Conservation (phyloP, 2,329 filamentous ascomycete genomes). For the Davidsoniella virescens region DNA sequence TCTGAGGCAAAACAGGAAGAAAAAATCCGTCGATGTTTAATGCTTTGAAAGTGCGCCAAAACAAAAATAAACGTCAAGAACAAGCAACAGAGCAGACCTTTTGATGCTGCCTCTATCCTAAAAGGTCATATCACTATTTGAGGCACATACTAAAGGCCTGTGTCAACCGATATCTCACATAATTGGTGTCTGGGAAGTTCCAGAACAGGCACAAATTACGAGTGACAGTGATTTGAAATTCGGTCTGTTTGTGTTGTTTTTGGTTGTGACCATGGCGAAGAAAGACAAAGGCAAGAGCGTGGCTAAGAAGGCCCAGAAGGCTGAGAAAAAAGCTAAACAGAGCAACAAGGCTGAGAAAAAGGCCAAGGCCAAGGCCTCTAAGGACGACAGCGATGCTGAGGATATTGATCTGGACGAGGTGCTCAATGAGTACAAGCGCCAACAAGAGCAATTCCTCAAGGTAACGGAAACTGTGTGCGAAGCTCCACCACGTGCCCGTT, state of each 20-base stretch:
- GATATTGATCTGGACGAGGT: conserved; percentile 88
- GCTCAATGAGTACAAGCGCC: conserved; percentile 78
- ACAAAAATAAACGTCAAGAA: too few species aligned
- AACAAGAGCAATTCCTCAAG: conserved; percentile 88
- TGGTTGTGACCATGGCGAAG: conserved; percentile 27
- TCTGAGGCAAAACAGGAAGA: too few species aligned
- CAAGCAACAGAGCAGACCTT: too few species aligned
- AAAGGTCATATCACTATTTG: too few species aligned
- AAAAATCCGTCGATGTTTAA: too few species aligned
- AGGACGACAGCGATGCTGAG: conserved; percentile 77
- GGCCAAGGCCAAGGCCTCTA: conserved; percentile 51
- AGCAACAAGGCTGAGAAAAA: conserved; percentile 85
- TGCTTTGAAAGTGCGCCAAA: too few species aligned
- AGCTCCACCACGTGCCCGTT: conserved; percentile 58
- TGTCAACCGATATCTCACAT: not conserved
- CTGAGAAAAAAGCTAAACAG: conserved; percentile 59
- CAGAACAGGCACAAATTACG: not conserved
- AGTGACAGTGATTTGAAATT: not conserved
- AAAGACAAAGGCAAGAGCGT: conserved; percentile 32
- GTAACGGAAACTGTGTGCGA: conserved; percentile 65
- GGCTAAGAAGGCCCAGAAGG: conserved; percentile 32
- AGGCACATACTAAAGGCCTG: not conserved
- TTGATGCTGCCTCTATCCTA: too few species aligned
- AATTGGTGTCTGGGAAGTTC: not conserved
- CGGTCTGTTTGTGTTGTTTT: not conserved